Base-by-base conservation (phyloP, 2,329 filamentous ascomycete genomes). In the Dothiorella sarmentorum region DNA sequence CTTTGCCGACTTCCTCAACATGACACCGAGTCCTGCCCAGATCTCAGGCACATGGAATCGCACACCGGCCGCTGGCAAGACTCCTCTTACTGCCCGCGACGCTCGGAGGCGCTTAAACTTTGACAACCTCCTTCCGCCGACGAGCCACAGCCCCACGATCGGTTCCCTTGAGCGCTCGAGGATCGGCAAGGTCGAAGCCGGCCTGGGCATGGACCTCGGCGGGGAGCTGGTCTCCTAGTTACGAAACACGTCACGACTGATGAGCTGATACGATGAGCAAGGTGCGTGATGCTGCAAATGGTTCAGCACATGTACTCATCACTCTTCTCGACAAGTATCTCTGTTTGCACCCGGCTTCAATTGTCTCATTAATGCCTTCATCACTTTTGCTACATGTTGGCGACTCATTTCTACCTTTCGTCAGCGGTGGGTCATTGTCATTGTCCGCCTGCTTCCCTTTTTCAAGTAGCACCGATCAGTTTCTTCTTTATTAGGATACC, bases 1-100 rank as follows among this genome's bases (percentile, higher is more conserved):
- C 76, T 96, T 97, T 76, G 85, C 91, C 55, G 94, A 99, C 71
- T 99, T 96, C 75, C 88, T 97, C 70, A 97, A 97, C 75, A 93
- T 97, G 71, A 96, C 94, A 6, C 94, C 94, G 0, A 96, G 91
- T 69, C 94, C 94, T 18, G 94, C 91, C 24, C 94, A 97, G 76
- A 63, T 67, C 26, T 62, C 63, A 27, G 90, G 86, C 65, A 83
- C 86, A 9, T 97, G 91, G 89, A 76, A 76, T 29, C 78, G 82
- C 29, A 86, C 84, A 31, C 84, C 84, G 17, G 77, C 76, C 15
- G 75, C 77, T 7, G 70, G 71, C 17, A 90, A 88, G 71, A 96
- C 91, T 0, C 91, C 91, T 10, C 75, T 85, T 10, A 80, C 84
- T 26, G 78, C 78, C 59, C 90, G 85, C 65, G 84, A 88, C 45